Conservation (phyloP, 169 alveolate species). For the Plasmodium ovale region DNA sequence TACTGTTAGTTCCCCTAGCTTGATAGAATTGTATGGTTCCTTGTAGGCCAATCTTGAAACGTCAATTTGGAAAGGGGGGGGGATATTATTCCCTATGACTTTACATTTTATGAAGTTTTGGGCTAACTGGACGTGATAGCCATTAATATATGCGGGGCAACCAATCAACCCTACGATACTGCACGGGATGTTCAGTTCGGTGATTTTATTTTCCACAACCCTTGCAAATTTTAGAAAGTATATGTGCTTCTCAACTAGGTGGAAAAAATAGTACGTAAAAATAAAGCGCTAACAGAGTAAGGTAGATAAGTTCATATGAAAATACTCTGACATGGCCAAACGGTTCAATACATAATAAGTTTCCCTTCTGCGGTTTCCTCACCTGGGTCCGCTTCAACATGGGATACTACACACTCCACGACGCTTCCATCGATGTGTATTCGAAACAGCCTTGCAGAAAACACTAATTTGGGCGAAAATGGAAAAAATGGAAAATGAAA, state of each 20-base stretch:
- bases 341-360: neutral
- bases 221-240: slow-evolving; percentile 87
- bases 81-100: slow-evolving; percentile 85
- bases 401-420: slow-evolving; percentile 84
- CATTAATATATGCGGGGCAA: slow-evolving; percentile 90
- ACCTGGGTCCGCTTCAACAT: slow-evolving; percentile 87
- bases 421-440: slow-evolving; percentile 75
- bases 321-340: neutral
- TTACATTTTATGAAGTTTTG: slow-evolving; percentile 87
- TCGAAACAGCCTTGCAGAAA: slow-evolving; percentile 86
- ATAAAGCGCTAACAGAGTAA: too few species aligned
- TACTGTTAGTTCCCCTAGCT: slow-evolving; percentile 82
- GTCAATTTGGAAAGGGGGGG: slow-evolving; percentile 89
- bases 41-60: slow-evolving; percentile 86
- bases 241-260: slow-evolving; percentile 81
- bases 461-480: slow-evolving; percentile 64
- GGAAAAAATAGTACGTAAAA: neutral
- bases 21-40: slow-evolving; percentile 87
- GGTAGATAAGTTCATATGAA: neutral
- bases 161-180: slow-evolving; percentile 88
- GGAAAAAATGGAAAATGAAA: neutral
- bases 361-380: neutral
- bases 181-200: slow-evolving; percentile 86
- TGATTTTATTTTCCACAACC: slow-evolving; percentile 85
- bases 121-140: slow-evolving; percentile 89